These are phyloP conservation scores for Plenodomus tracheiphilus DNA, from an alignment of 2,329 filamentous ascomycete species.

Conservation along the genomic window DNA sequence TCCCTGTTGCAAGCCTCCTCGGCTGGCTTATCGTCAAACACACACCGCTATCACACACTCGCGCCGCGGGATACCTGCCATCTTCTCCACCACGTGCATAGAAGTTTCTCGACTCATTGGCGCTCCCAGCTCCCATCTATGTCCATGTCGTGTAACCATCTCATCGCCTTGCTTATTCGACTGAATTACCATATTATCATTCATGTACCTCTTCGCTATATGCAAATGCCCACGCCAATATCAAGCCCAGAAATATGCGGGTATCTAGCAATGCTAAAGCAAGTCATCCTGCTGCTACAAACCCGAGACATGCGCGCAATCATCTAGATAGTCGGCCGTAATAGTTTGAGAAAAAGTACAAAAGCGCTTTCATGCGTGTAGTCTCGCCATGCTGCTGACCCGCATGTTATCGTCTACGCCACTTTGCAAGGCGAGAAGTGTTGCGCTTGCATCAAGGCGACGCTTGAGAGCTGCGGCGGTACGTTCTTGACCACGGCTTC, in stretches of 20 bases:
- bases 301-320: constrained; percentile 11
- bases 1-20: not conserved
- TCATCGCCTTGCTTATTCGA: constrained; percentile 5
- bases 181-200: constrained; percentile 1
- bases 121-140: too few relatives aligned
- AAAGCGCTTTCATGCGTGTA: constrained; percentile 28
- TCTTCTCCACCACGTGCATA: constrained; percentile 18
- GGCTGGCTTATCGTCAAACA: constrained; percentile 22
- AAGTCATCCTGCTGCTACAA: constrained; percentile 28
- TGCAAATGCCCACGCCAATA: constrained; percentile 4
- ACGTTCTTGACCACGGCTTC: constrained; percentile 43
- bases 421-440: constrained; percentile 37
- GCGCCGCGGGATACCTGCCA: constrained; percentile 9
- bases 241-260: constrained; percentile 35
- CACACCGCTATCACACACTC: constrained; percentile 26
- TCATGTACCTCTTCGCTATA: constrained; percentile 12
- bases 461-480: constrained; percentile 43
- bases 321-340: constrained; percentile 15
- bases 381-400: constrained; percentile 31
- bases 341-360: constrained; percentile 8
- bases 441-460: constrained; percentile 41
- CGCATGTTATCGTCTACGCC: constrained; percentile 27
- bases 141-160: not conserved
- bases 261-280: constrained; percentile 46
- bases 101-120: too few relatives aligned